Base-by-base conservation (phyloP, 1,284 basidiomycete species). In the Violaceomyces palustris region DNA sequence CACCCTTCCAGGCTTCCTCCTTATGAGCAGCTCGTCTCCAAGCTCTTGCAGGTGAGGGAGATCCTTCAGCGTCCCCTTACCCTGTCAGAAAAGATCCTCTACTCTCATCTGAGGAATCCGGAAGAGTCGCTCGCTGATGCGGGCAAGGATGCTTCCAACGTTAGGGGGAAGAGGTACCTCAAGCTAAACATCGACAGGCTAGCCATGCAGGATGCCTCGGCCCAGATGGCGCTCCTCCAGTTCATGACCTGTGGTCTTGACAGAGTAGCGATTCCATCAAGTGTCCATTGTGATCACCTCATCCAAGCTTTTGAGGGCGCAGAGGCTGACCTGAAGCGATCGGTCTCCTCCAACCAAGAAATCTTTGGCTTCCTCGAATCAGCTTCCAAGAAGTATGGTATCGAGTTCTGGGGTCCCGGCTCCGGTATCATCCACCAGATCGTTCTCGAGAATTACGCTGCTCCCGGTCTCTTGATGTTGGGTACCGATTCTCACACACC, bases 201-300 rank as follows among this genome's bases (percentile, higher is more conserved):
- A 19, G 94, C 94, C 25, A 96, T 98, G 89, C 94, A 98, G 75
- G 94, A 98, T 82, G 94, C 94, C 24, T 94, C 90, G 28, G 94
- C 94, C 34, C 94, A 99, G 85, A 99, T 99, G 94, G 94, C 94
- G 30, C 85, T 94, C 45, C 77, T 99, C 44, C 94, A 99, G 76
- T 99, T 98, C 76, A 97, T 97, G 88, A 96, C 93, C 46, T 94
- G 92, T 50, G 90, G 89, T 26, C 81, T 97, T 43, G 77, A 82
- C 19, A 80, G 81, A 53, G 88, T 85, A 64, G 87, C 88, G 23
- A 92, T 98, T 7, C 93, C 94, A 79, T 86, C 77, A 81, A 94
- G 74, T 56, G 79, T 82, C 31, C 94, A 99, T 75, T 98, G 94
- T 70, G 94, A 99, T 74, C 94, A 99, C 76, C 46, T 72, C 23